These are phyloP conservation scores for Eutypa lata DNA, from an alignment of 2,329 filamentous ascomycete species.

Conservation along the genomic window DNA sequence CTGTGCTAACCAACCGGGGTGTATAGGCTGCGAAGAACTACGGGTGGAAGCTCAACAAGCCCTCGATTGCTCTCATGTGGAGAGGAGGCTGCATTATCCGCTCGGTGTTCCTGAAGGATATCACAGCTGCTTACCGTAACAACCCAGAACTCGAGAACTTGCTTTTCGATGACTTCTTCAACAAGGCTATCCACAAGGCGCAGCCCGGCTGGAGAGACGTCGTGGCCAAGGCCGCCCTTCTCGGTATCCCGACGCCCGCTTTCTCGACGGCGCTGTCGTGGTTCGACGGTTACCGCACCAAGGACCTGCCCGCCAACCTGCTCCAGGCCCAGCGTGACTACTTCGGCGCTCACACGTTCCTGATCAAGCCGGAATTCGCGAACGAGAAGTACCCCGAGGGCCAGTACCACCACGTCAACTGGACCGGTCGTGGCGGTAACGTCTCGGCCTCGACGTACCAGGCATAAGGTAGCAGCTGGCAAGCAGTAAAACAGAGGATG, in stretches of 20 bases:
- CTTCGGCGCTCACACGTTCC: conserved; percentile 94
- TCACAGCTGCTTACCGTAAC: conserved; percentile 92
- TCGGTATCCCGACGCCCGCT: conserved; percentile 92
- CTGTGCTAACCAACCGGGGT: conserved; percentile 15
- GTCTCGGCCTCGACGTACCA: conserved; percentile 97
- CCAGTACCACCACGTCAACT: conserved; percentile 98
- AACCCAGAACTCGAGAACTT: conserved; percentile 96
- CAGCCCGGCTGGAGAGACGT: conserved; percentile 91
- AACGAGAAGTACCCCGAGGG: conserved; percentile 77
- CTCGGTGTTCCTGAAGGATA: conserved; percentile 99
- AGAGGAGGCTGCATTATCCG: conserved; percentile 99
- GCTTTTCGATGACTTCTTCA: conserved; percentile 99
- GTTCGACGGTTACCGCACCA: conserved; percentile 98
- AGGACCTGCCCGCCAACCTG: conserved; percentile 95
- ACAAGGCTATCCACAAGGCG: conserved; percentile 95
- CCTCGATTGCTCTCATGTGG: conserved; percentile 99
- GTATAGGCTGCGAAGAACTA: conserved; percentile 87
- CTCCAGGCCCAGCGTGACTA: conserved; percentile 99
- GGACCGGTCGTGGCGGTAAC: conserved; percentile 96
- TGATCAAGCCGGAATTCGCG: conserved; percentile 77
- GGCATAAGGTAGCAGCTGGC: conserved; percentile 62
- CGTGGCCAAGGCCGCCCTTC: conserved; percentile 84
- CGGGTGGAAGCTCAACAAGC: conserved; percentile 99
- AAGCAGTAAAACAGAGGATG: not conserved
- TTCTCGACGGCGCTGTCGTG: conserved; percentile 97